Conservation (phyloP, 2,329 filamentous ascomycete genomes). For the Xylaria sp. region DNA sequence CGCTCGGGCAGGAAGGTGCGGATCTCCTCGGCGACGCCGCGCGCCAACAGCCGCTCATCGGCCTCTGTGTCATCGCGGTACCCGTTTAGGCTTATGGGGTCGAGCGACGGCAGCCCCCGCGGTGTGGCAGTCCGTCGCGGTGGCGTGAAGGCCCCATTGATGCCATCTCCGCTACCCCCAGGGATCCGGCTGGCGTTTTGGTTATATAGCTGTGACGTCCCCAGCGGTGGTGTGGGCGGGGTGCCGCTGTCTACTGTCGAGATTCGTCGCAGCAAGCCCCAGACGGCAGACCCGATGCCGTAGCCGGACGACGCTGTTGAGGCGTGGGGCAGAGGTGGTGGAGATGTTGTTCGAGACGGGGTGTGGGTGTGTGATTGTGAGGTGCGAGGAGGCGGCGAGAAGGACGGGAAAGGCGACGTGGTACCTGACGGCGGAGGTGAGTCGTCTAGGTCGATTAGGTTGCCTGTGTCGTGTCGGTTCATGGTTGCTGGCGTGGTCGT, state of each 20-base stretch:
- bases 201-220: constrained; percentile 41
- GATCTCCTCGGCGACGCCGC: constrained; percentile 88
- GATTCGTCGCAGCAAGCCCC: constrained; percentile 75
- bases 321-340: constrained; percentile 31
- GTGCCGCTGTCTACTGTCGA: constrained; percentile 57
- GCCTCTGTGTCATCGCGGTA: constrained; percentile 69
- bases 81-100: constrained; percentile 77
- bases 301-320: constrained; percentile 35
- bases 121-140: constrained; percentile 54
- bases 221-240: constrained; percentile 37
- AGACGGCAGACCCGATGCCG: constrained; percentile 47
- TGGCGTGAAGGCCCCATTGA: constrained; percentile 67
- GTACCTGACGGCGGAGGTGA: constrained; percentile 44
- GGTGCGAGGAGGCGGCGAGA: constrained; percentile 14
- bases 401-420: constrained; percentile 40
- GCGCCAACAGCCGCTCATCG: constrained; percentile 73
- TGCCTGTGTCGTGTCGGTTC: constrained; percentile 43
- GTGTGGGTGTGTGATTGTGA: constrained; percentile 23
- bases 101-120: constrained; percentile 83
- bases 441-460: constrained; percentile 47
- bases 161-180: constrained; percentile 53
- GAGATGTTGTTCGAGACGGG: constrained; percentile 14
- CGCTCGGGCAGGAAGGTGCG: constrained; percentile 86
- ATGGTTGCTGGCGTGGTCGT: constrained; percentile 31
- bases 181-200: constrained; percentile 33